Evolutionary conservation across 192 early-diverging fungal genomes (phyloP).

Genomic region (Umbelopsis ramanniana): DNA sequence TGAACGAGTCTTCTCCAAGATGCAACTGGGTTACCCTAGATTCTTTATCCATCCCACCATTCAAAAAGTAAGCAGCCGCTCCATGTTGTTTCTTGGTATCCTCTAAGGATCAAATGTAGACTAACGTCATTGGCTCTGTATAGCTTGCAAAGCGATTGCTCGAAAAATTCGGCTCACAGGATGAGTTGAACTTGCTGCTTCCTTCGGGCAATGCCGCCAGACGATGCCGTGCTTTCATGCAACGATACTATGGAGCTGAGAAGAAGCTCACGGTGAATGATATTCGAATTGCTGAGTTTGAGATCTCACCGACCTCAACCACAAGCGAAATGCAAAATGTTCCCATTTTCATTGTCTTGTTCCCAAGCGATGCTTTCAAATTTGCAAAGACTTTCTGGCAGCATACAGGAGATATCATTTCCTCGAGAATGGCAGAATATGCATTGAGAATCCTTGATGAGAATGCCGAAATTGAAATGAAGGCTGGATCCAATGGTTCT

Average conservation of each 20-base stretch:
- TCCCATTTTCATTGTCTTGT: conserved; percentile 71
- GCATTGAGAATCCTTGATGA: conserved; percentile 73
- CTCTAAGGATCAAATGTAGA: too few species aligned
- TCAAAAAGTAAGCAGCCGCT: conserved; percentile 54
- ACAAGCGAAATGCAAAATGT: conserved; percentile 49
- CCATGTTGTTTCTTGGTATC: too few species aligned
- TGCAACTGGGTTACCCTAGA: conserved; percentile 91
- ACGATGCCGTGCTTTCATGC: conserved; percentile 70
- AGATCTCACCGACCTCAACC: conserved; percentile 53
- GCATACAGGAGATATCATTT: conserved; percentile 89
- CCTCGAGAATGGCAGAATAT: conserved; percentile 85
- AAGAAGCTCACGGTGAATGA: conserved; percentile 24
- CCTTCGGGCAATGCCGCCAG: conserved; percentile 70
- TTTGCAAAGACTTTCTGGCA: conserved; percentile 97
- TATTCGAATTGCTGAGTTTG: conserved; percentile 69
- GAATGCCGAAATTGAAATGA: conserved; percentile 46
- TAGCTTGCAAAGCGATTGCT: conserved; percentile 55
- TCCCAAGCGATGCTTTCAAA: conserved; percentile 66
- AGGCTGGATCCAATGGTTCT: conserved; percentile 9
- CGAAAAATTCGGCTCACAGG: conserved; percentile 65
- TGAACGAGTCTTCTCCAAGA: conserved; percentile 63
- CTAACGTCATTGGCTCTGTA: neutral
- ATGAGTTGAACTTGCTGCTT: conserved; percentile 75
- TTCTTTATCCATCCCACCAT: conserved; percentile 85
- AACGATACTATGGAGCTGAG: conserved; percentile 46